Evolutionary conservation across 805 yeast species (phyloP), one percentile per base, ranked within the genome.

Genomic region (Candida mattraensis): DNA sequence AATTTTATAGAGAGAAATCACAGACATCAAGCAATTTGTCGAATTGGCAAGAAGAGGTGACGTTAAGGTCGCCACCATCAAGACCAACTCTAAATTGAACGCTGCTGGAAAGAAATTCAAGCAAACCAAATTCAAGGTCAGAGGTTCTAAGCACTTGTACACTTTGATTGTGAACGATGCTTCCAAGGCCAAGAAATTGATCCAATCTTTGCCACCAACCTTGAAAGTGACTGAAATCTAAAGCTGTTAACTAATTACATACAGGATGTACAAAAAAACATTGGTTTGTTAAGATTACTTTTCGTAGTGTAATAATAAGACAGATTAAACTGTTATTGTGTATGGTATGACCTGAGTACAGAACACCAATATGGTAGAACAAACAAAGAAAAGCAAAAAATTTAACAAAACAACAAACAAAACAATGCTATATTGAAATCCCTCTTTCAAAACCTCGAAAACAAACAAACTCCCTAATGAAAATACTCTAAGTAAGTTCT

Each of bases 51-150:
- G 88, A 80, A 83, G 97, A 80, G 79, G 88, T 64, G 98, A 89
- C 80, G 87, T 93, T 67, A 79, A 79, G 73, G 72, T 83, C 52
- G 96, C 95, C 61, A 81, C 89, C 67, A 85, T 93, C 79, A 93
- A 93, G 83, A 80, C 83, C 76, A 87, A 87, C 87, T 70, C 77
- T 67, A 82, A 83, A 73, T 59, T 82, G 64, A 81, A 80, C 76
- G 76, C 83, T 58, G 73, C 74, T 69, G 94, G 93, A 70, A 83
- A 83, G 78, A 74, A 75, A 56, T 76, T 77, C 81, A 83, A 84
- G 75, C 93, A 85, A 75, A 88, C 96, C 77, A 93, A 93, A 76
- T 93, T 93, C 89, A 93, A 93, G 86, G 87, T 93, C 65, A 88
- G 98, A 81, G 96, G 97, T 71, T 64, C 96, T 52, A 87, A 78